Evolutionary conservation across 768 basidiomycete species (phyloP).

Genomic region (Ramaria sp.): DNA sequence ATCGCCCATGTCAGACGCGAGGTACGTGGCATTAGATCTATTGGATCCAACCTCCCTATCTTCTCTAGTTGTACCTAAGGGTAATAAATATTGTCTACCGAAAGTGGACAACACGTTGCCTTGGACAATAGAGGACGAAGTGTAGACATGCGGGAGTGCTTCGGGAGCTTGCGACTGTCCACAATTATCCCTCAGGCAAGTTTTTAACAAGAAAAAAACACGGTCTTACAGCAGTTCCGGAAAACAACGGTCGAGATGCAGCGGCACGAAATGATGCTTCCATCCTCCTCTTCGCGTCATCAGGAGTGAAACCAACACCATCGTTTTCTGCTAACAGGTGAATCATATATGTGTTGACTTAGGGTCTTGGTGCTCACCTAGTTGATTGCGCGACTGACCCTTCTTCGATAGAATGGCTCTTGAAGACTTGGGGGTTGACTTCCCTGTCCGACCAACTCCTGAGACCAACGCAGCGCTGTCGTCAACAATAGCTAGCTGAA

Average conservation of each 20-base stretch:
- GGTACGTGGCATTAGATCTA: background rate
- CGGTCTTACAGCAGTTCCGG: constrained; percentile 37
- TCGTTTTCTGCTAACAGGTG: background rate
- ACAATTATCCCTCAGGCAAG: background rate
- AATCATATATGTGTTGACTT: background rate
- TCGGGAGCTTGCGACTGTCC: constrained; percentile 31
- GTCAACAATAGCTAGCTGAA: constrained; percentile 5
- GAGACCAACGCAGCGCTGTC: background rate
- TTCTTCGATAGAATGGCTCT: background rate
- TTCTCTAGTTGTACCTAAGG: constrained; percentile 66
- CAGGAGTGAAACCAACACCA: constrained; percentile 23
- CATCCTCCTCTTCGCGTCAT: constrained; percentile 50
- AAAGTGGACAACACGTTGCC: constrained; percentile 60
- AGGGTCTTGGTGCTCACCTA: background rate
- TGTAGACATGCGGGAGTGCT: constrained; percentile 81
- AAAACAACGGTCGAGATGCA: constrained; percentile 55
- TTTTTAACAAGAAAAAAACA: background rate
- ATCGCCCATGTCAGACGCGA: constrained; percentile 5
- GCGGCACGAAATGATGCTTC: constrained; percentile 49
- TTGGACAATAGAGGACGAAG: constrained; percentile 44
- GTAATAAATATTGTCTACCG: constrained; percentile 73
- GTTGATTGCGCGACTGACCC: background rate
- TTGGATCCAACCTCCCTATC: constrained; percentile 46
- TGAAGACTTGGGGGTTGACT: constrained; percentile 3
- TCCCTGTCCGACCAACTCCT: constrained; percentile 9